Conservation (phyloP, 2,329 filamentous ascomycete genomes). For the Arthroderma sp. region DNA sequence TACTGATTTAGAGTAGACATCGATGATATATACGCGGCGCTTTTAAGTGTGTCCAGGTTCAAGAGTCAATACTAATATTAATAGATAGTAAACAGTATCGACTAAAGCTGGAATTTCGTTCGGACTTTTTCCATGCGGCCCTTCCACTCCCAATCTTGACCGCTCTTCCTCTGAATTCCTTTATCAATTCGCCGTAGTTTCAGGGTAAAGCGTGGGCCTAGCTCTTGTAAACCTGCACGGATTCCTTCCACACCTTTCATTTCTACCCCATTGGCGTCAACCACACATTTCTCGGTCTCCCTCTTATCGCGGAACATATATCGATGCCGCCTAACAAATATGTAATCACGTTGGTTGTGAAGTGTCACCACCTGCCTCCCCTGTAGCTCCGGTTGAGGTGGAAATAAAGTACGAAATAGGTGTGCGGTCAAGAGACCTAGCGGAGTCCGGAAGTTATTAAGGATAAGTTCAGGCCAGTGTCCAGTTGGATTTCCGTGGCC, state of each 20-base stretch:
- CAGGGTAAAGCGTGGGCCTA: conserved; percentile 71
- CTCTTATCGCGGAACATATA: conserved; percentile 89
- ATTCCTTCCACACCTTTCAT: conserved; percentile 78
- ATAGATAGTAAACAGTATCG: background rate
- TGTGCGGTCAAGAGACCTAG: conserved; percentile 78
- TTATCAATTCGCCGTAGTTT: conserved; percentile 87
- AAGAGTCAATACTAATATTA: background rate
- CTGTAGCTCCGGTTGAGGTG: conserved; percentile 66
- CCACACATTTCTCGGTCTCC: conserved; percentile 72
- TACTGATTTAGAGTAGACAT: too few species aligned
- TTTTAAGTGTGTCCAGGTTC: background rate
- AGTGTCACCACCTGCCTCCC: conserved; percentile 84
- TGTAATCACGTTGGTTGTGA: conserved; percentile 92
- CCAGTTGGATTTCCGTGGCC: conserved; percentile 84
- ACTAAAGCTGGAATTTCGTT: conserved; percentile 78
- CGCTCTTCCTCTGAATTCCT: conserved; percentile 64
- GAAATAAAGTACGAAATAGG: conserved; percentile 69
- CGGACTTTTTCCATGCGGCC: conserved; percentile 86
- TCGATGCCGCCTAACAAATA: conserved; percentile 79
- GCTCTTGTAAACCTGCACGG: conserved; percentile 75
- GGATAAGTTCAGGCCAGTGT: conserved; percentile 76
- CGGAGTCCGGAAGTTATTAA: conserved; percentile 92
- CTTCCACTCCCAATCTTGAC: conserved; percentile 94
- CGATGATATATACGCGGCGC: background rate
- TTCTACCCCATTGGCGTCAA: conserved; percentile 67